phyloP scores from a whole-genome alignment of 257 asterid genomes.

The Agastache rugosa region DNA sequence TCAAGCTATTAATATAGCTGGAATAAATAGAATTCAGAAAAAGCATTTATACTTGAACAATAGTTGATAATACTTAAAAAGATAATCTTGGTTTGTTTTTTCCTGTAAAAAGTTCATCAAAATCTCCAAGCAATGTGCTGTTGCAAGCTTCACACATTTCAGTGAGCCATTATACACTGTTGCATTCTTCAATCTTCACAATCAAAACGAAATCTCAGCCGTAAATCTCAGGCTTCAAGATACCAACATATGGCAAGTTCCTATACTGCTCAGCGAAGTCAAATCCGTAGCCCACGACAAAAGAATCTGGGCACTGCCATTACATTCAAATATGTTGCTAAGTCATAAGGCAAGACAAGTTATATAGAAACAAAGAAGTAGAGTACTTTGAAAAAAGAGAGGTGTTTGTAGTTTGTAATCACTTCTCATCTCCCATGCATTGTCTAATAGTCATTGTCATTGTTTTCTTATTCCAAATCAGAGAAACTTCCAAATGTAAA shows the following conservation, averaged over 20 bases:
- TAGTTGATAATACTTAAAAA: background rate
- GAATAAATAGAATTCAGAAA: background rate
- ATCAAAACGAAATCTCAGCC: conserved; percentile 33
- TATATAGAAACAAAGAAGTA: background rate
- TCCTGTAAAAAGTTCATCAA: background rate
- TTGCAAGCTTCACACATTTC: conserved; percentile 9
- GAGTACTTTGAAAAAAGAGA: background rate
- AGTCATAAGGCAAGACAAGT: background rate
- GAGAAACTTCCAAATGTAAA: background rate
- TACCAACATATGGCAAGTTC: conserved; percentile 86
- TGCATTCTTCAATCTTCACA: conserved; percentile 19
- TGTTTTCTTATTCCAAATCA: background rate
- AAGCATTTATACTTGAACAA: background rate
- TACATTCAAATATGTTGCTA: background rate
- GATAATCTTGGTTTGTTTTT: background rate
- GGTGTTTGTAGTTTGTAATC: too few relatives aligned
- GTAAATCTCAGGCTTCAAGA: conserved; percentile 81
- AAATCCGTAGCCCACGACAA: conserved; percentile 92
- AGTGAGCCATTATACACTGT: background rate
- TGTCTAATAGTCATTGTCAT: background rate
- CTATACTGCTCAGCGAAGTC: conserved; percentile 85
- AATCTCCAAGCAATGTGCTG: background rate
- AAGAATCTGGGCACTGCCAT: conserved; percentile 81
- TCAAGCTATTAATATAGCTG: background rate
- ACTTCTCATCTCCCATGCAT: background rate